These are phyloP conservation scores for Emergomyces orientalis DNA, from an alignment of 2,329 filamentous ascomycete genomes.

Conservation along the genomic window DNA sequence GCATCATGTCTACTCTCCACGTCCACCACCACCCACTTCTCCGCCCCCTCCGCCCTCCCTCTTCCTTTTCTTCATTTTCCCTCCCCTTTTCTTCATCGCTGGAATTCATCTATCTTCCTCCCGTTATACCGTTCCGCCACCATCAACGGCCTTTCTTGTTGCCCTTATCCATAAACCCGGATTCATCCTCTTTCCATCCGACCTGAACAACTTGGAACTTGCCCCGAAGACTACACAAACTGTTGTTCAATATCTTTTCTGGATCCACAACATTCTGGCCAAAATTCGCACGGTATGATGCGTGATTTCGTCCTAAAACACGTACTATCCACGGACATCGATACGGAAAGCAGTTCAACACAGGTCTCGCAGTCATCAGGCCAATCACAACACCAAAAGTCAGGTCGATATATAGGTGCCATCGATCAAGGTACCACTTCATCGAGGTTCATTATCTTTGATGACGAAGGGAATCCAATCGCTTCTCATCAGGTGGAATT, in stretches of 20 bases:
- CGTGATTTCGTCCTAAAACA: constrained; percentile 8
- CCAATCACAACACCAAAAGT: not conserved
- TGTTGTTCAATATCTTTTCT: not conserved
- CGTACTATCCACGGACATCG: constrained; percentile 2
- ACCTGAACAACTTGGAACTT: not conserved
- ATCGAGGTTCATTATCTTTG: constrained; percentile 83
- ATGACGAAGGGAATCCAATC: constrained; percentile 65
- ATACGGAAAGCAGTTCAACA: not conserved
- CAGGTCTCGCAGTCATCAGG: not conserved
- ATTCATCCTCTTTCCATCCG: not conserved
- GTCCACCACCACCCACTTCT: not conserved
- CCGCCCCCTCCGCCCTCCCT: not conserved
- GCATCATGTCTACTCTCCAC: not conserved
- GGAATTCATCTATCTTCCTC: not conserved
- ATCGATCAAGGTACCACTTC: constrained; percentile 90
- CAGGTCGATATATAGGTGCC: constrained; percentile 60
- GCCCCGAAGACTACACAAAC: not conserved
- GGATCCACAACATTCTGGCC: too few species aligned
- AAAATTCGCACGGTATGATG: not conserved
- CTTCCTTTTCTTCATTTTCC: constrained; percentile 8
- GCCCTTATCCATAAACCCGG: not conserved
- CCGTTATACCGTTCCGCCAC: not conserved
- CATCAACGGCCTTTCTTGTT: not conserved
- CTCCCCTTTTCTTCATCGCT: constrained; percentile 6
- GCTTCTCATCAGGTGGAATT: constrained; percentile 83